Percentiles rank a stretch among this genome's conserved stretches.
Evolutionary conservation across 2,329 filamentous ascomycete species (phyloP).

Genomic region (Thelonectria discophora): DNA sequence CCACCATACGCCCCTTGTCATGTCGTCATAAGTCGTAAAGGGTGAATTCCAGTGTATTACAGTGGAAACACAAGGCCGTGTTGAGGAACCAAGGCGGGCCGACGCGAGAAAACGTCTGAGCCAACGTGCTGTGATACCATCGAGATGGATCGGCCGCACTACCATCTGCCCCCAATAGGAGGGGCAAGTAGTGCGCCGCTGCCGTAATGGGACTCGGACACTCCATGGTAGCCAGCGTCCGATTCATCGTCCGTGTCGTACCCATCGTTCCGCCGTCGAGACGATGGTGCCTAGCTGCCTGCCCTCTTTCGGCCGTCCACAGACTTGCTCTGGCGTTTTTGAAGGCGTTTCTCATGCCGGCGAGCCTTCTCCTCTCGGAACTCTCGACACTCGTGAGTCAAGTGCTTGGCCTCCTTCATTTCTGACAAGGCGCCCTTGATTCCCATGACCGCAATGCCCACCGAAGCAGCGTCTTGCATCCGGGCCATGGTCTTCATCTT

Average conservation of each 20-base stretch:
- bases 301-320: slow-evolving; percentile 52
- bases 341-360: slow-evolving; percentile 59
- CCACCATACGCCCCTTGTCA: slow-evolving; percentile 25
- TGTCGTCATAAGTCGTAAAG: slow-evolving; percentile 41
- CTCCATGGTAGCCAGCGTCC: slow-evolving; percentile 52
- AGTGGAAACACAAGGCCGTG: slow-evolving; percentile 7
- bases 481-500: slow-evolving; percentile 67
- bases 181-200: slow-evolving; percentile 51
- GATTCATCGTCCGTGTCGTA: slow-evolving; percentile 52
- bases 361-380: slow-evolving; percentile 60
- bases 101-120: neutral
- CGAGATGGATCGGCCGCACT: slow-evolving; percentile 8
- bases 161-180: slow-evolving; percentile 32
- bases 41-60: slow-evolving; percentile 15
- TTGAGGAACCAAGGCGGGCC: slow-evolving; percentile 1
- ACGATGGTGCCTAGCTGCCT: slow-evolving; percentile 56
- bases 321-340: slow-evolving; percentile 45
- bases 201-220: slow-evolving; percentile 58
- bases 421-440: slow-evolving; percentile 66
- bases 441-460: slow-evolving; percentile 66
- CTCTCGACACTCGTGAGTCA: slow-evolving; percentile 57
- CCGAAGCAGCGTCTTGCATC: slow-evolving; percentile 66
- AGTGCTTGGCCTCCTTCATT: slow-evolving; percentile 64
- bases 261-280: slow-evolving; percentile 50
- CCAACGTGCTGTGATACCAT: neutral